Percentiles rank a stretch among this genome's conserved stretches.
Evolutionary conservation across 2,329 filamentous ascomycete genomes (phyloP).

Genomic region (Calcarisporium arbuscula): DNA sequence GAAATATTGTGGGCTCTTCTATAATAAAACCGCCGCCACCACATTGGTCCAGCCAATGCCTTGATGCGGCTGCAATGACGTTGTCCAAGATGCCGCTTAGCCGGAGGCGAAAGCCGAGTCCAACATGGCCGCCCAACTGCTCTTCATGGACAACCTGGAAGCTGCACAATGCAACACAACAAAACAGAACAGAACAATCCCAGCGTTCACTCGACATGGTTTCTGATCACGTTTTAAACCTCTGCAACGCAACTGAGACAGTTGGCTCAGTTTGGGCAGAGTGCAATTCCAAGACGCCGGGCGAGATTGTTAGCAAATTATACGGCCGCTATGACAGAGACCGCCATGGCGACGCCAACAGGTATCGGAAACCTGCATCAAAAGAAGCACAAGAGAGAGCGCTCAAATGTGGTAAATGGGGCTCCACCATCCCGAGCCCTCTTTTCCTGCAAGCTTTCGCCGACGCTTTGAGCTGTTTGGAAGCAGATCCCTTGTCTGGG

Average conservation of each 20-base stretch:
- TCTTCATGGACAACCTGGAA: too few species aligned
- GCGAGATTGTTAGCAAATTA: slow-evolving; percentile 48
- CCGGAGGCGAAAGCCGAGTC: too few species aligned
- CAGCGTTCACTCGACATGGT: too few species aligned
- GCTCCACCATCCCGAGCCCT: slow-evolving; percentile 53
- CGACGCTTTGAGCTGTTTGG: slow-evolving; percentile 52
- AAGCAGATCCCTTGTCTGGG: slow-evolving; percentile 43
- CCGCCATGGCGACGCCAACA: slow-evolving; percentile 7
- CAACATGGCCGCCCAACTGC: too few species aligned
- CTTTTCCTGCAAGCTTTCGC: slow-evolving; percentile 65
- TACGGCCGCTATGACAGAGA: slow-evolving; percentile 31
- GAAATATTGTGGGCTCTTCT: too few species aligned
- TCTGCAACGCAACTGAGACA: slow-evolving; percentile 46
- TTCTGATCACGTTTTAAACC: slow-evolving; percentile 32
- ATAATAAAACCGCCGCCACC: too few species aligned
- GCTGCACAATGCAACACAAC: too few species aligned
- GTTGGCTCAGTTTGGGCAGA: slow-evolving; percentile 53
- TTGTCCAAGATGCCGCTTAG: too few species aligned
- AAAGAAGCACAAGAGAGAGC: slow-evolving; percentile 43
- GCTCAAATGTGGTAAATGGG: slow-evolving; percentile 61
- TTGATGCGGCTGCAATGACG: too few species aligned
- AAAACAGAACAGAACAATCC: too few species aligned
- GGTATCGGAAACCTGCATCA: slow-evolving; percentile 16
- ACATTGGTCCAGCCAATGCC: too few species aligned
- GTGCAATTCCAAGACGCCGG: slow-evolving; percentile 45